Percentiles rank a stretch among this genome's conserved stretches.
Evolutionary conservation across 441 rosid genomes (phyloP).

Genomic region (Flueggea neowawraea): DNA sequence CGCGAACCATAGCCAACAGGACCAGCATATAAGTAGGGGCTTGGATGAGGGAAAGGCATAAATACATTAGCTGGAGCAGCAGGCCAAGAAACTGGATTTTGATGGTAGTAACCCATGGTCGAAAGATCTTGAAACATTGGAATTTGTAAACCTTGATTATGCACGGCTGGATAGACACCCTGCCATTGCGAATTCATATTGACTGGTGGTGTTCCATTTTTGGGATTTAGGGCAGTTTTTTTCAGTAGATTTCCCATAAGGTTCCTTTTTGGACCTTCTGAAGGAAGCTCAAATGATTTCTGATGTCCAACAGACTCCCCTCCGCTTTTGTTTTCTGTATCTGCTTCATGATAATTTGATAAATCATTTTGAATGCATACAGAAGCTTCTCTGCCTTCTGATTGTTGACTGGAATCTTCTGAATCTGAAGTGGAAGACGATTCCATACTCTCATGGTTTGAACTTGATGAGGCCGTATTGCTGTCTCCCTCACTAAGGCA

Average conservation of each 20-base stretch:
- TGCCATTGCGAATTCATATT: conserved; percentile 52
- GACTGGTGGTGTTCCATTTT: conserved; percentile 31
- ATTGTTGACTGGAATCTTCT: conserved; percentile 71
- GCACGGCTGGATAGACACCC: conserved; percentile 43
- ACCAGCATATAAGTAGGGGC: conserved; percentile 58
- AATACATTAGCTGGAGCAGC: conserved; percentile 62
- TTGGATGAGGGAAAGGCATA: conserved; percentile 54
- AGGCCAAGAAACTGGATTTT: conserved; percentile 83
- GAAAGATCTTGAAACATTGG: conserved; percentile 67
- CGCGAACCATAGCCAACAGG: conserved; percentile 61
- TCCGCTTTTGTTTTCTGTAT: conserved; percentile 34
- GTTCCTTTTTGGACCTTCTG: conserved; percentile 30
- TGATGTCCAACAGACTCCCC: conserved; percentile 29
- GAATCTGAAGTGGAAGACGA: conserved; percentile 83
- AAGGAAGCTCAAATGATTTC: conserved; percentile 27
- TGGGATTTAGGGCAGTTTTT: conserved; percentile 34
- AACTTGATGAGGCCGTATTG: conserved; percentile 40
- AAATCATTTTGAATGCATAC: conserved; percentile 36
- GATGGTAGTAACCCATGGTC: conserved; percentile 76
- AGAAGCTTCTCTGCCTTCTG: conserved; percentile 54
- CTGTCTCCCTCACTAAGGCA: conserved; percentile 85
- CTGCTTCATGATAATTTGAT: conserved; percentile 33
- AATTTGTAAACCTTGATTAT: conserved; percentile 53
- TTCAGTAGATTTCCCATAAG: conserved; percentile 28
- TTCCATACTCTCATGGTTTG: conserved; percentile 58